A percentile compares a stretch with the other conserved stretches of the same genome.
Conservation (phyloP, 345 rosid species). For the Hirschfeldia incana region DNA sequence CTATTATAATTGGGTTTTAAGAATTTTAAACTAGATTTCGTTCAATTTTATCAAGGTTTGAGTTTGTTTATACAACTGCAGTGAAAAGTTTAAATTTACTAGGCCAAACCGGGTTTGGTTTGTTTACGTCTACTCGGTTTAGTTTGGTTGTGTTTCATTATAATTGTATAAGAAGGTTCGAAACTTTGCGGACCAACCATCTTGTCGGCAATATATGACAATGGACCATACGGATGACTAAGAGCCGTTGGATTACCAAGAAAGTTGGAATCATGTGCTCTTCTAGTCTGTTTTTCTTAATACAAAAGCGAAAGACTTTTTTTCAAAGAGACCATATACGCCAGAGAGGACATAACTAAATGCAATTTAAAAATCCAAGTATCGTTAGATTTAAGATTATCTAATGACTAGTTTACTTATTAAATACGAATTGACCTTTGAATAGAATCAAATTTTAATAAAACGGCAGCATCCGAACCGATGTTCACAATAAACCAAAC, state of each 20-base stretch:
- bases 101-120: neutral
- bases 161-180: conserved; percentile 8
- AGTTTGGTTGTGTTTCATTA: neutral
- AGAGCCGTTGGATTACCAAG: conserved; percentile 36
- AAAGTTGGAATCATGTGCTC: conserved; percentile 40
- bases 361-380: neutral
- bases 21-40: neutral
- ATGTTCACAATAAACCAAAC: neutral
- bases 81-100: neutral
- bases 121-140: neutral
- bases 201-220: conserved; percentile 31
- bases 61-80: neutral
- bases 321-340: conserved; percentile 20
- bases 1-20: neutral
- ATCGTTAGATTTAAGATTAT: conserved; percentile 20
- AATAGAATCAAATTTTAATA: neutral
- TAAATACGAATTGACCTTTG: neutral
- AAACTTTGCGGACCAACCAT: conserved; percentile 28
- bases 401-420: neutral
- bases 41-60: neutral
- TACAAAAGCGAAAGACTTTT: conserved; percentile 16
- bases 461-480: neutral
- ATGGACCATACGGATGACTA: conserved; percentile 2
- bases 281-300: conserved; percentile 6
- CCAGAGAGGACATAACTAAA: conserved; percentile 1